A percentile compares a stretch with the other conserved stretches of the same genome.
These are phyloP conservation scores for Larix kaempferi DNA, from an alignment of 75 land plant species.

Conservation along the genomic window DNA sequence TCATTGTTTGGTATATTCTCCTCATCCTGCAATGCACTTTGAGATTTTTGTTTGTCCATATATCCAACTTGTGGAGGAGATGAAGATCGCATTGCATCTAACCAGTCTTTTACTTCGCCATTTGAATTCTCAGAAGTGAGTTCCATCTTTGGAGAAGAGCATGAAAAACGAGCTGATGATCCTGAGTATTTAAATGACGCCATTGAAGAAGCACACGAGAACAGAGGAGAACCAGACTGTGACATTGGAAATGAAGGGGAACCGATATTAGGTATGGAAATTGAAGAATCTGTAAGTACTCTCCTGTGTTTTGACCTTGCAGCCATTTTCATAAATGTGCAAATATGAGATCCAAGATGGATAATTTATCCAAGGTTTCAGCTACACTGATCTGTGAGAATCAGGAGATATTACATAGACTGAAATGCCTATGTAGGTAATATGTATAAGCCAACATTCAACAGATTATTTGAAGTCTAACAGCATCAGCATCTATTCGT, in stretches of 20 bases:
- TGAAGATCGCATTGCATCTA: constrained; percentile 13
- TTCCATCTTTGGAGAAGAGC: not conserved
- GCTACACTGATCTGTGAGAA: not conserved
- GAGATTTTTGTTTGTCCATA: not conserved
- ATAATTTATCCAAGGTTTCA: not conserved
- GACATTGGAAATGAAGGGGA: constrained; percentile 5
- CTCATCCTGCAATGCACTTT: not conserved
- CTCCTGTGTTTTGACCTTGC: constrained; percentile 7
- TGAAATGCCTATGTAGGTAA: no score
- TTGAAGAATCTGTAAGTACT: constrained; percentile 7
- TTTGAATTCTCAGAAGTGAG: not conserved
- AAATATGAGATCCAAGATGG: not conserved
- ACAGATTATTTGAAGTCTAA: not conserved
- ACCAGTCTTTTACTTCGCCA: constrained; percentile 8
- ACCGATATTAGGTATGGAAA: not conserved
- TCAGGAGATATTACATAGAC: not conserved
- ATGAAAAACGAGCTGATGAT: constrained; percentile 4
- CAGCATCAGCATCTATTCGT: not conserved
- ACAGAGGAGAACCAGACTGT: constrained; percentile 10
- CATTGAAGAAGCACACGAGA: constrained; percentile 6
- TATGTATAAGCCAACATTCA: no score
- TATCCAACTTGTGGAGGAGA: constrained; percentile 9
- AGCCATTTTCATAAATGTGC: not conserved
- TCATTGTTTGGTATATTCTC: not conserved
- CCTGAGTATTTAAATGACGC: constrained; percentile 5